Conservation (phyloP, 345 rosid species). For the Schrenkiella parvula region DNA sequence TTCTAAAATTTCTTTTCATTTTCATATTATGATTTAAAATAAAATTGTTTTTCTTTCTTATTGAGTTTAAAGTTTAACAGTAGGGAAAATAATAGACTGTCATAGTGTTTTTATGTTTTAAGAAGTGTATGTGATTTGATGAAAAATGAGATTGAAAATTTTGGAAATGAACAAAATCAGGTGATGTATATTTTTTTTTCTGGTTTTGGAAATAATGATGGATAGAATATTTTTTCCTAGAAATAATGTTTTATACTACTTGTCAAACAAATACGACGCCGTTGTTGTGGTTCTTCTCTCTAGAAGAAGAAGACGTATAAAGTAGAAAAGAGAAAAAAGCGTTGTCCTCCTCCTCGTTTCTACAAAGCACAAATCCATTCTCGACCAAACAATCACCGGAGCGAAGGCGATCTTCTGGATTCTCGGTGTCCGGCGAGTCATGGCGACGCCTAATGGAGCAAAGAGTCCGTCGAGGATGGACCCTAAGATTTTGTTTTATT, state of each 20-base stretch:
- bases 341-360: not conserved
- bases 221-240: not conserved
- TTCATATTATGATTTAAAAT: not conserved
- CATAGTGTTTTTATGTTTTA: not conserved
- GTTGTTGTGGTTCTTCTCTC: not conserved
- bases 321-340: not conserved
- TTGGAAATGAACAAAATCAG: not conserved
- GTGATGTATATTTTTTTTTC: not conserved
- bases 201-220: not conserved
- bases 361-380: not conserved
- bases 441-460: constrained; percentile 33
- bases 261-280: constrained; percentile 16
- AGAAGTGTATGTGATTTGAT: not conserved
- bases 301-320: constrained; percentile 12
- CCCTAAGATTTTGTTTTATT: constrained; percentile 58
- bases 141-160: not conserved
- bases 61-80: too few relatives aligned
- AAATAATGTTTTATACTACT: not conserved
- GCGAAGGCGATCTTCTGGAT: constrained; percentile 14
- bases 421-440: constrained; percentile 27
- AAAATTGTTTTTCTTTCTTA: too few relatives aligned
- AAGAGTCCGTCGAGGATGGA: constrained; percentile 36
- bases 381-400: not conserved
- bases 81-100: not conserved
- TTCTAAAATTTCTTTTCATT: not conserved